Base-by-base conservation (phyloP, 225 moss, liverwort and hornwort genomes). In the Physcomitrellopsis africana region DNA sequence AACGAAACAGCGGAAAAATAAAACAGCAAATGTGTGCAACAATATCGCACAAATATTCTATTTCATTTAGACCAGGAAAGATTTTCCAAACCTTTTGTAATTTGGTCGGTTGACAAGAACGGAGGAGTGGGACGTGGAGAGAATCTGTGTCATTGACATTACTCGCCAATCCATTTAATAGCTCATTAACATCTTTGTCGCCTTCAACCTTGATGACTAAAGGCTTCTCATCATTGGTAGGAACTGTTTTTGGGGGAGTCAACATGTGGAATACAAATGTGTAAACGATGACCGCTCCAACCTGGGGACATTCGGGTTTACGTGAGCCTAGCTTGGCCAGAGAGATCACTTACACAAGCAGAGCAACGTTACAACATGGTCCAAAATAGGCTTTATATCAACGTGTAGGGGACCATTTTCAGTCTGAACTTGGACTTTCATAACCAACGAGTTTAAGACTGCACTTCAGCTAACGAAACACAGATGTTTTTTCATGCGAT, bases 231-330 rank as follows among this genome's bases (percentile, higher is more conserved):
- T 72, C 68, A 32, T 17, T 22, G 9, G 47, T 23, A 49, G 44
- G 70, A 41, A 74, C 0, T 17, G 18, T 29, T 51, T 59, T 58
- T 53, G 96, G 96, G 10, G 93, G 96, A 22, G 86, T 86, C 72
- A 96, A 55, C 92, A 92, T 90, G 60, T 81, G 80, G 76, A 82
- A 92, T 43, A 84, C 96, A 81, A 90, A 90, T 11, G 96, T 96
- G 81, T 96, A 93, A 10, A 93, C 93, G 44, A 96, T 87, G 22
- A 96, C 87, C 19, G 96, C 96, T 51, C 96, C 96, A 75, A 96
- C 87, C 96, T 96, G 79, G 19, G 65, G 46, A 53, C 19, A 46
- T 15, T 51, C 10, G 60, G 0, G 26, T 49, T 62, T 12, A 19
- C 6, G 43, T 65, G 16, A 74, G 74, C 24, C 20, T 47, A n/a